Evolutionary conservation across 352 stramenopile genomes (phyloP).

Genomic region (Pelagophyceae sp.): DNA sequence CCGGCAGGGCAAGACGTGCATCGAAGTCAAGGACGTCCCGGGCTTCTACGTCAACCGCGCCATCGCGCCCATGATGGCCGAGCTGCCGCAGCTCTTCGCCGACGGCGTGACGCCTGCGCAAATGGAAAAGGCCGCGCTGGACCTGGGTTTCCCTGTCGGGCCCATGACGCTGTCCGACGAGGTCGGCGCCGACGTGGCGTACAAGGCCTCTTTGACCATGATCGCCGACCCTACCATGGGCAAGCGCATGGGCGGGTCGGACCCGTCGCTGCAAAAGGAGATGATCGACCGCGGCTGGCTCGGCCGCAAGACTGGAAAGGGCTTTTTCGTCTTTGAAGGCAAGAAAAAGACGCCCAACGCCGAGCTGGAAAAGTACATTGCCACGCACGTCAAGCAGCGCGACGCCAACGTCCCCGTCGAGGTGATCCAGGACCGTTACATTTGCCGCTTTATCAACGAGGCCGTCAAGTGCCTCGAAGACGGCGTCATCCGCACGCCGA

Average conservation of each 20-base stretch:
- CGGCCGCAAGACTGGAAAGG: conserved; percentile 90
- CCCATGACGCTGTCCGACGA: conserved; percentile 92
- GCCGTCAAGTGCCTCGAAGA: conserved; percentile 89
- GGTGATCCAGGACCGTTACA: conserved; percentile 80
- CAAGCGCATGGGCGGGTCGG: conserved; percentile 81
- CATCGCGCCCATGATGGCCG: conserved; percentile 79
- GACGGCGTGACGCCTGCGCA: conserved; percentile 81
- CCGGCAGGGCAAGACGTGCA: conserved; percentile 94
- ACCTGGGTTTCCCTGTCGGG: conserved; percentile 92
- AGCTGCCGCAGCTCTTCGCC: conserved; percentile 76
- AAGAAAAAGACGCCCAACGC: conserved; percentile 62
- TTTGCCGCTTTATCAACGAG: conserved; percentile 94
- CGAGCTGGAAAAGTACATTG: conserved; percentile 49
- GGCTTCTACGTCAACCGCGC: conserved; percentile 98
- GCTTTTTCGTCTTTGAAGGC: conserved; percentile 90
- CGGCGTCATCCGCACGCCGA: conserved; percentile 90
- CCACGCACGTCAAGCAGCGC: conserved; percentile 76
- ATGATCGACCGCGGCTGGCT: conserved; percentile 90
- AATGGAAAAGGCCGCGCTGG: conserved; percentile 85
- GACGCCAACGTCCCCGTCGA: conserved; percentile 66
- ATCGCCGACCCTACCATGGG: conserved; percentile 83
- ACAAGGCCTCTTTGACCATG: conserved; percentile 81
- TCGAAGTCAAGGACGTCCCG: conserved; percentile 96
- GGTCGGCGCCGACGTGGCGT: conserved; percentile 91
- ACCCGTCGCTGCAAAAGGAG: conserved; percentile 69